A percentile compares a stretch with the other conserved stretches of the same genome.
Conservation (phyloP, 441 rosid genomes). For the Corymbia calophylla region DNA sequence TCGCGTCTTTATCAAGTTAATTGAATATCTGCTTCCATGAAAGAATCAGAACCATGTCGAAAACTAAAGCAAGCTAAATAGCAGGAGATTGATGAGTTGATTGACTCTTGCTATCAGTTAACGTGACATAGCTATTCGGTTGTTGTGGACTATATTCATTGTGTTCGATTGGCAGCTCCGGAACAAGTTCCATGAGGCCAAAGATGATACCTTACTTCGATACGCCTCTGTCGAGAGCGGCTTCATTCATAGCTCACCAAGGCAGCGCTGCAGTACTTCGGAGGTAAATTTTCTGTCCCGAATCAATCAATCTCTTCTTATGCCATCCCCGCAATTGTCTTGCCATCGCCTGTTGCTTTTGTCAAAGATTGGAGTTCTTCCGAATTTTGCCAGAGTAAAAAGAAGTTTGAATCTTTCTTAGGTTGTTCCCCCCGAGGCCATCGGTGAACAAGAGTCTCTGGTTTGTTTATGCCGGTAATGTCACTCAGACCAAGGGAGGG, state of each 20-base stretch:
- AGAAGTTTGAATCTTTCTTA: background rate
- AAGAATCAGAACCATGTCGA: background rate
- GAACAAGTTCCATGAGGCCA: slow-evolving; percentile 37
- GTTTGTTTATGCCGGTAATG: slow-evolving; percentile 25
- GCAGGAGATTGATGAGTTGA: background rate
- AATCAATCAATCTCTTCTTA: background rate
- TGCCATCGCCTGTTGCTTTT: background rate
- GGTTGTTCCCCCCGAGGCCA: slow-evolving; percentile 30
- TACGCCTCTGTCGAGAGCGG: slow-evolving; percentile 27
- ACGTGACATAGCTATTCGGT: background rate
- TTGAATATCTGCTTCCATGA: background rate
- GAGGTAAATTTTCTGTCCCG: slow-evolving; percentile 10
- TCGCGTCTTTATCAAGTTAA: background rate
- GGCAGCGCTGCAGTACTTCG: slow-evolving; percentile 26
- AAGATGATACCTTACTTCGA: slow-evolving; percentile 38
- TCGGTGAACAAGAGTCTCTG: slow-evolving; percentile 17
- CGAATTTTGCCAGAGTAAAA: background rate
- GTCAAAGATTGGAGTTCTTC: background rate
- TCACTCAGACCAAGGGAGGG: slow-evolving; percentile 30
- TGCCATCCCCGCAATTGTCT: background rate
- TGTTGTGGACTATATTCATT: background rate
- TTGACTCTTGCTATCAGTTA: background rate
- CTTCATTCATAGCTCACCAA: slow-evolving; percentile 25
- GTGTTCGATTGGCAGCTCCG: slow-evolving; percentile 16
- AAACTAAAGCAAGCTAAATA: background rate